Evolutionary conservation across 352 stramenopile genomes (phyloP).

Genomic region (Pythium phragmiticola): DNA sequence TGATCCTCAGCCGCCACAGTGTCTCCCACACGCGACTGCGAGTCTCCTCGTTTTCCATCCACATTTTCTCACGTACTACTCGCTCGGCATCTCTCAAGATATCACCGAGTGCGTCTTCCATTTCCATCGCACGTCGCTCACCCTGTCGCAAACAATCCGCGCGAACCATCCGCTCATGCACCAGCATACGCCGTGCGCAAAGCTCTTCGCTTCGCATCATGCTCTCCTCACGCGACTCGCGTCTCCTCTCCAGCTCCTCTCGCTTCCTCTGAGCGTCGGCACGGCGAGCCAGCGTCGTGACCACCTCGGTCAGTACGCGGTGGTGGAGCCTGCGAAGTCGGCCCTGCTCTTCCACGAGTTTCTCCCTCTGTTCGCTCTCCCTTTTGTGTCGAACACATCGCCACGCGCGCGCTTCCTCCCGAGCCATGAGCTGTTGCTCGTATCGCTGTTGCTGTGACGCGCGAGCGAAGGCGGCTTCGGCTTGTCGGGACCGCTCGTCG

Average conservation of each 20-base stretch:
- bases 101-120: constrained; percentile 32
- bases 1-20: constrained; percentile 18
- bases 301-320: constrained; percentile 34
- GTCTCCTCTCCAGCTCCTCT: constrained; percentile 26
- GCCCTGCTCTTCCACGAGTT: constrained; percentile 29
- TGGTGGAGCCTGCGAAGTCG: constrained; percentile 21
- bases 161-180: constrained; percentile 23
- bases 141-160: constrained; percentile 20
- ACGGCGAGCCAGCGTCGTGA: constrained; percentile 9
- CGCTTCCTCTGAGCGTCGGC: constrained; percentile 21
- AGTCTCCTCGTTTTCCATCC: constrained; percentile 12
- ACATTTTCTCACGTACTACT: neutral
- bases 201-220: constrained; percentile 55
- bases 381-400: neutral
- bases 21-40: constrained; percentile 18
- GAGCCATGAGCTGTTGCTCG: constrained; percentile 15
- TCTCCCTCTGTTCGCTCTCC: constrained; percentile 13
- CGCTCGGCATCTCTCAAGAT: constrained; percentile 7
- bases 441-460: neutral
- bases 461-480: neutral
- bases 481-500: neutral
- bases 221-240: constrained; percentile 35
- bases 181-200: constrained; percentile 27
- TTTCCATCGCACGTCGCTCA: constrained; percentile 34
- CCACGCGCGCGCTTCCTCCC: constrained; percentile 20